phyloP scores from a whole-genome alignment of 2,329 filamentous ascomycete species.

The Endothia cerciana region DNA sequence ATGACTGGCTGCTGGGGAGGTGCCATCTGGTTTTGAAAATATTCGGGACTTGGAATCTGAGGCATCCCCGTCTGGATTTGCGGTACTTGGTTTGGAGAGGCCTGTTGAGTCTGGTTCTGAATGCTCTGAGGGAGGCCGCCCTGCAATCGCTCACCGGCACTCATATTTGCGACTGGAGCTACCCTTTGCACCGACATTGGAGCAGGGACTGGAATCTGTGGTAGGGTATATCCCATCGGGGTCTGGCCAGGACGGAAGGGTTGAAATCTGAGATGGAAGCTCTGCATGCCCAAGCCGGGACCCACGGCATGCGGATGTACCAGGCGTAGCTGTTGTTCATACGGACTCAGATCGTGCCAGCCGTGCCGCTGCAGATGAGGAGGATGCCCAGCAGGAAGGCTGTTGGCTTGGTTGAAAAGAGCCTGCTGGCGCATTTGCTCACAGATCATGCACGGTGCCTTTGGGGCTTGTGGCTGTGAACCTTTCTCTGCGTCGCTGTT shows the following conservation, averaged over 20 bases:
- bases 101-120: background rate
- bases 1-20: slow-evolving; percentile 9
- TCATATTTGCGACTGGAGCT: slow-evolving; percentile 5
- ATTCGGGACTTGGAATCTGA: slow-evolving; percentile 2
- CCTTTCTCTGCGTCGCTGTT: background rate
- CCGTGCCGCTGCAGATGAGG: slow-evolving; percentile 23
- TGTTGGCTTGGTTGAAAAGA: slow-evolving; percentile 34
- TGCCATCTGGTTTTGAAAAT: slow-evolving; percentile 2
- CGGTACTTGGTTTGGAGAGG: background rate
- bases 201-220: slow-evolving; percentile 11
- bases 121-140: background rate
- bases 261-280: slow-evolving; percentile 16
- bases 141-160: slow-evolving; percentile 3
- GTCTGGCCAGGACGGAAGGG: slow-evolving; percentile 19
- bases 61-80: background rate
- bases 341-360: slow-evolving; percentile 21
- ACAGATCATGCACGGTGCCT: slow-evolving; percentile 38
- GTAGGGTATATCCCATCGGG: slow-evolving; percentile 21
- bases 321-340: slow-evolving; percentile 19
- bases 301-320: slow-evolving; percentile 4
- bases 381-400: slow-evolving; percentile 30
- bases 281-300: slow-evolving; percentile 16
- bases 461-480: slow-evolving; percentile 29
- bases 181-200: slow-evolving; percentile 20
- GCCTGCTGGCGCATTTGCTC: slow-evolving; percentile 37